Evolutionary conservation across 1,284 basidiomycete species (phyloP).

Genomic region (Boletus smithii): DNA sequence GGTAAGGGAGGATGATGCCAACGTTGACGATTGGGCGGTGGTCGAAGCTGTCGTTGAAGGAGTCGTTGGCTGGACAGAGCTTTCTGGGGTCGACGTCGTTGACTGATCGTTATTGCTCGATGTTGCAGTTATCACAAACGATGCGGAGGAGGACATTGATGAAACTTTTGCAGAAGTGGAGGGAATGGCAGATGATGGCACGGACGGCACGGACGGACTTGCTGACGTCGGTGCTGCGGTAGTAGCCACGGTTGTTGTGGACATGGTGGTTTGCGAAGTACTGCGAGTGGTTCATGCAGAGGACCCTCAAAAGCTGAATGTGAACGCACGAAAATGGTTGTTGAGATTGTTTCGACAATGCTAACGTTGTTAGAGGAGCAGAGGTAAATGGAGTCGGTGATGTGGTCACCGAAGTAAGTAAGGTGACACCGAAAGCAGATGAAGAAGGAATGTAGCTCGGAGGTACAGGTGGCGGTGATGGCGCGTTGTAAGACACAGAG

Average conservation of each 20-base stretch:
- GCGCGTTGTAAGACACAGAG: no score
- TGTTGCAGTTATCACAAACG: background rate
- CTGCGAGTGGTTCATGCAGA: slow-evolving; percentile 20
- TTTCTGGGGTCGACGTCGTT: slow-evolving; percentile 9
- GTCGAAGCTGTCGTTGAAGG: slow-evolving; percentile 5
- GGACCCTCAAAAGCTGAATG: slow-evolving; percentile 1
- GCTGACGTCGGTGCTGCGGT: slow-evolving; percentile 6
- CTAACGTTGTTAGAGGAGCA: no score
- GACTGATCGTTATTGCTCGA: slow-evolving; percentile 9
- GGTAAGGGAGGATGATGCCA: slow-evolving; percentile 3
- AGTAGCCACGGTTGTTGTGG: slow-evolving; percentile 8
- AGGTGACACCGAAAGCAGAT: no score
- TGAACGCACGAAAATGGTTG: slow-evolving; percentile 27
- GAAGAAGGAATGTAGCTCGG: no score
- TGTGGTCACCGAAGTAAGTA: no score
- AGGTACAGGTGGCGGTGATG: no score
- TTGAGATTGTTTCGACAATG: no score
- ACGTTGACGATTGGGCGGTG: slow-evolving; percentile 7
- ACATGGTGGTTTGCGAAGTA: slow-evolving; percentile 17
- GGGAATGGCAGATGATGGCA: slow-evolving; percentile 3
- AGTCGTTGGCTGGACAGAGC: slow-evolving; percentile 12
- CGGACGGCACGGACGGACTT: background rate
- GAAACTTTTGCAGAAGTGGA: slow-evolving; percentile 8
- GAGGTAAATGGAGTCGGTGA: no score
- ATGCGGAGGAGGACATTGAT: slow-evolving; percentile 10